These are phyloP conservation scores for Mentha longifolia DNA, from an alignment of 257 asterid species.

Conservation along the genomic window DNA sequence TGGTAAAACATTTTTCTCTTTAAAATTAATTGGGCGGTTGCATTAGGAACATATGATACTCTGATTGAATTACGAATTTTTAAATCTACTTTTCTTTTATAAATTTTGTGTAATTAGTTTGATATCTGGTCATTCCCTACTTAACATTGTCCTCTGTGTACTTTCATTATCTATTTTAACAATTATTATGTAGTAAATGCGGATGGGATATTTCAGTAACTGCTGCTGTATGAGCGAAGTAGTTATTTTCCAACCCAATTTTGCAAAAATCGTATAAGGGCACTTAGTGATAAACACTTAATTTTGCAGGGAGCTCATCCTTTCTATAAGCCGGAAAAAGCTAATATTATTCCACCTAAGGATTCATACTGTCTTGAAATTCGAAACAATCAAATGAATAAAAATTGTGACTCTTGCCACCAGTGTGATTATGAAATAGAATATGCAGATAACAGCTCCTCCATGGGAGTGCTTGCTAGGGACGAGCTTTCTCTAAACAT, in stretches of 20 bases:
- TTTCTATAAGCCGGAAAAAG: conserved; percentile 61
- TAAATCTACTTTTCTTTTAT: too few relatives aligned
- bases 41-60: too few relatives aligned
- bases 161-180: too few relatives aligned
- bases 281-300: conserved; percentile 22
- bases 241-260: conserved; percentile 8
- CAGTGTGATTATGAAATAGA: conserved; percentile 86
- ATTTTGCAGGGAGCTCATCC: conserved; percentile 76
- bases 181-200: too few relatives aligned
- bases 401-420: conserved; percentile 48
- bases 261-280: neutral
- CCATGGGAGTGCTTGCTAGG: conserved; percentile 73
- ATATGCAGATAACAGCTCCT: conserved; percentile 82
- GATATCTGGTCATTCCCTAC: too few relatives aligned
- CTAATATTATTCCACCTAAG: conserved; percentile 47
- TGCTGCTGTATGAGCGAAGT: conserved; percentile 15
- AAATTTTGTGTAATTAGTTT: too few relatives aligned
- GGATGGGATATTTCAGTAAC: neutral
- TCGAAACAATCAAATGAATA: conserved; percentile 41
- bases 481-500: conserved; percentile 60
- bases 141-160: too few relatives aligned
- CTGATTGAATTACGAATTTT: too few relatives aligned
- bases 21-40: too few relatives aligned
- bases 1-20: too few relatives aligned
- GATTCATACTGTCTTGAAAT: conserved; percentile 67